Conservation (phyloP, 768 basidiomycete genomes). For the Mycena polygramma region DNA sequence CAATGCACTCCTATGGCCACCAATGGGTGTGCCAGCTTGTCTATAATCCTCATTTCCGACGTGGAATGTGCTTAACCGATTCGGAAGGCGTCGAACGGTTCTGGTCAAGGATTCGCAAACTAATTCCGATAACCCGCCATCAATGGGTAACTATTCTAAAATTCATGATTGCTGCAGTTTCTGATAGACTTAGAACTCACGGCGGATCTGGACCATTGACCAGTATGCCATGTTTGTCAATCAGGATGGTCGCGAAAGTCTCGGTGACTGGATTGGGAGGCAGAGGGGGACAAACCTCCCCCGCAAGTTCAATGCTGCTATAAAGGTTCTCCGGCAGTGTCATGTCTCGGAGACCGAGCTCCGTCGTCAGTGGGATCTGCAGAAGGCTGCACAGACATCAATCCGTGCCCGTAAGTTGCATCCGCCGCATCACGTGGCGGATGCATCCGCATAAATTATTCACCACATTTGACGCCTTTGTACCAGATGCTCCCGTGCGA, state of each 20-base stretch:
- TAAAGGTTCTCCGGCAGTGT: conserved; percentile 36
- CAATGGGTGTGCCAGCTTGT: conserved; percentile 51
- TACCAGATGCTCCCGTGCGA: not conserved
- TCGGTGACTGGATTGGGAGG: conserved; percentile 50
- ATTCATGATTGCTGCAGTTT: not conserved
- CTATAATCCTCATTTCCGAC: conserved; percentile 48
- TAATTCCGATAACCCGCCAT: conserved; percentile 37
- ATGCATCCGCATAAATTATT: not conserved
- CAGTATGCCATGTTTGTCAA: conserved; percentile 46
- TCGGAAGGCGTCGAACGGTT: conserved; percentile 51
- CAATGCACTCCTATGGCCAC: conserved; percentile 53
- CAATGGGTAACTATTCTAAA: conserved; percentile 40
- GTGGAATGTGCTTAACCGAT: conserved; percentile 50
- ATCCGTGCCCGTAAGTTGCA: conserved; percentile 46
- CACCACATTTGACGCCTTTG: not conserved
- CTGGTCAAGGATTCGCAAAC: conserved; percentile 46
- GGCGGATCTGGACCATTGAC: conserved; percentile 51
- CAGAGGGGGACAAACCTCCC: conserved; percentile 34
- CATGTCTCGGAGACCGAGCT: conserved; percentile 38
- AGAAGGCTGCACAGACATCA: conserved; percentile 49
- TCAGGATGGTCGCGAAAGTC: conserved; percentile 41
- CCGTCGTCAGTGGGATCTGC: conserved; percentile 48
- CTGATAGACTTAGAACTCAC: conserved; percentile 19
- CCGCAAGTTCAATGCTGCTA: conserved; percentile 31
- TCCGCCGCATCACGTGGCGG: no score